phyloP scores from a whole-genome alignment of 805 yeast species.

The Candida ulmi region DNA sequence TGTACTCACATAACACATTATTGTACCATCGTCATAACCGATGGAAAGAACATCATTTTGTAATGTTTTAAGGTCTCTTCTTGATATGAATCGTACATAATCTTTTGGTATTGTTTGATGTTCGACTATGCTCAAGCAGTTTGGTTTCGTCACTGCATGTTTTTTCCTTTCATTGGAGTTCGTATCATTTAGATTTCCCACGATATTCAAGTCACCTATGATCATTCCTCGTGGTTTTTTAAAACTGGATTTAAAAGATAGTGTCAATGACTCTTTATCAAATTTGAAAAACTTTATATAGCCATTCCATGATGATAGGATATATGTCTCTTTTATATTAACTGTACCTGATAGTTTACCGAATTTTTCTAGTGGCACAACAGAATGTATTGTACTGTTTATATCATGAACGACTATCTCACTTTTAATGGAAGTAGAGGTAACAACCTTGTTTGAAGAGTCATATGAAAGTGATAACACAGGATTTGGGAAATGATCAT shows the following conservation, averaged over 20 bases:
- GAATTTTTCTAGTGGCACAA: conserved; percentile 21
- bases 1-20: conserved; percentile 31
- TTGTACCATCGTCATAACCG: conserved; percentile 53
- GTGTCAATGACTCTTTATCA: conserved; percentile 7
- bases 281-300: conserved; percentile 29
- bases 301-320: conserved; percentile 51
- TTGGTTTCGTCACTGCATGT: conserved; percentile 21
- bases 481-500: conserved; percentile 49
- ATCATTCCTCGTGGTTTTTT: conserved; percentile 22
- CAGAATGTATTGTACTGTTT: background rate
- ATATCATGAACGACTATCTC: conserved; percentile 27
- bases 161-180: conserved; percentile 22
- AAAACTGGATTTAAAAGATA: conserved; percentile 15
- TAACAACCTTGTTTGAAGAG: conserved; percentile 17
- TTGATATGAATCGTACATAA: conserved; percentile 3
- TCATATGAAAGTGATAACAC: conserved; percentile 38
- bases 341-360: conserved; percentile 31
- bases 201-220: conserved; percentile 20
- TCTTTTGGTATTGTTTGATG: conserved; percentile 1
- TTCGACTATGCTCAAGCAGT: conserved; percentile 20
- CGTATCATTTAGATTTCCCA: conserved; percentile 22
- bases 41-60: conserved; percentile 32
- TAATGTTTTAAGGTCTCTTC: conserved; percentile 19
- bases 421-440: conserved; percentile 47
- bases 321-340: conserved; percentile 15